These are phyloP conservation scores for Imleria badia DNA, from an alignment of 768 basidiomycete genomes.

Conservation along the genomic window DNA sequence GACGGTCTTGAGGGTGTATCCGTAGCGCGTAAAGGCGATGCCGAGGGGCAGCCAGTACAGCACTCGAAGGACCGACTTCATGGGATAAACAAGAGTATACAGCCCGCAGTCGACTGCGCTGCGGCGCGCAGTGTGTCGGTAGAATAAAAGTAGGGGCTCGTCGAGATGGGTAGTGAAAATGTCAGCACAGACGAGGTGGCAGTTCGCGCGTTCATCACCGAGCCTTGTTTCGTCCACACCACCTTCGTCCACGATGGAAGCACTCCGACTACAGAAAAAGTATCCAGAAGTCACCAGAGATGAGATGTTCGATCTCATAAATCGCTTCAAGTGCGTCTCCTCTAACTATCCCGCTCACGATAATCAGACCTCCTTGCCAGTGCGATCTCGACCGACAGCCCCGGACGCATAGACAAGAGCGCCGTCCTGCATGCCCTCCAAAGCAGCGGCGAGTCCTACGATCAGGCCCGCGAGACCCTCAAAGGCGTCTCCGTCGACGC, in stretches of 20 bases:
- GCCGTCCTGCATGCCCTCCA: slow-evolving; percentile 78
- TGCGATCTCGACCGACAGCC: slow-evolving; percentile 71
- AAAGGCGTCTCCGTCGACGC: slow-evolving; percentile 94
- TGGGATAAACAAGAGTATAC: too few relatives aligned
- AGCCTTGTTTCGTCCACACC: slow-evolving; percentile 11
- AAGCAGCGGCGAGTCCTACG: slow-evolving; percentile 83
- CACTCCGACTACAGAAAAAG: slow-evolving; percentile 85
- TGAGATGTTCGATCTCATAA: slow-evolving; percentile 94
- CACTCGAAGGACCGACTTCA: background rate
- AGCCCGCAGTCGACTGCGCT: too few relatives aligned
- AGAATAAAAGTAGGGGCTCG: too few relatives aligned
- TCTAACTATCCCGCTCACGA: background rate
- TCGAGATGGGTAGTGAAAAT: too few relatives aligned
- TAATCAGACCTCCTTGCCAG: slow-evolving; percentile 37
- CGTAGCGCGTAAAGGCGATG: slow-evolving; percentile 47
- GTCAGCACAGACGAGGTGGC: too few relatives aligned
- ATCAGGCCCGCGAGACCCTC: slow-evolving; percentile 83
- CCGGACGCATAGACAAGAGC: slow-evolving; percentile 82
- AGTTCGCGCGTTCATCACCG: too few relatives aligned
- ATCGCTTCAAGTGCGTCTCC: slow-evolving; percentile 86
- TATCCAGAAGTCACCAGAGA: slow-evolving; percentile 89
- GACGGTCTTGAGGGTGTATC: slow-evolving; percentile 53
- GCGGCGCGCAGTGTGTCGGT: too few relatives aligned
- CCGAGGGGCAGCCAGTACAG: slow-evolving; percentile 62
- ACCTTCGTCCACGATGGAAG: slow-evolving; percentile 57